Evolutionary conservation across 805 yeast species (phyloP), one percentile per base, ranked within the genome.

Genomic region (Metschnikowia reukaufii): DNA sequence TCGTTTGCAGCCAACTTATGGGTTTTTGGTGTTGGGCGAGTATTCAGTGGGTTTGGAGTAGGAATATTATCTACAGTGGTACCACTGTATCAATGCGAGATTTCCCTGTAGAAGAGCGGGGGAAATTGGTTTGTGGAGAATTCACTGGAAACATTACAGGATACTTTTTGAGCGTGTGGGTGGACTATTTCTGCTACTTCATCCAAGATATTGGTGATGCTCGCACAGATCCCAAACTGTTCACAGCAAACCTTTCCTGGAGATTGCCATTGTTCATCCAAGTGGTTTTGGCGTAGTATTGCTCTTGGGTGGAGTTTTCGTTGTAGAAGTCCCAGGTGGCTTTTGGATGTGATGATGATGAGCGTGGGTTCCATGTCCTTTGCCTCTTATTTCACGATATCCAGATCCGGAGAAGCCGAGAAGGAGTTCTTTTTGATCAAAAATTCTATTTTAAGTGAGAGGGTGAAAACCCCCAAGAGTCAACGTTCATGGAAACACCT

Each of bases 281-380:
- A 63, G 85, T 87, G 42, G 60, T 84, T 3, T 82, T 91, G 60
- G 96, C 96, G 49, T 77, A 2, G 67, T 84, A 4, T 69, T 90
- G 21, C 81, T 82, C 23, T 53, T 79, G 3, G 97, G 97, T 3
- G 84, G 96, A 1, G 79, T 83, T 44, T 73, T 86, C 48, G 81
- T 91, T 32, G 90, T 88, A 4, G 97, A 60, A 83, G 91, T 40
- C 97, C 97, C 4, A 75, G 96, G 55, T 90, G 96, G 96, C 72
- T 91, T 43, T 68, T 91, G 31, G 91, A 87, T 62, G 84, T 85
- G 96, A 89, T 61, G 79, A 76, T 53, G 88, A 84, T 51, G 78
- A 74, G 43, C 74, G 76, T 49, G 83, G 82, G 4, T 76, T 68
- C 48, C 61, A 71, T 40, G 59, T 56, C 10, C 61, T 73, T 43